These are phyloP conservation scores for Solanum lycopersicoides DNA, from an alignment of 257 asterid genomes.

Conservation along the genomic window DNA sequence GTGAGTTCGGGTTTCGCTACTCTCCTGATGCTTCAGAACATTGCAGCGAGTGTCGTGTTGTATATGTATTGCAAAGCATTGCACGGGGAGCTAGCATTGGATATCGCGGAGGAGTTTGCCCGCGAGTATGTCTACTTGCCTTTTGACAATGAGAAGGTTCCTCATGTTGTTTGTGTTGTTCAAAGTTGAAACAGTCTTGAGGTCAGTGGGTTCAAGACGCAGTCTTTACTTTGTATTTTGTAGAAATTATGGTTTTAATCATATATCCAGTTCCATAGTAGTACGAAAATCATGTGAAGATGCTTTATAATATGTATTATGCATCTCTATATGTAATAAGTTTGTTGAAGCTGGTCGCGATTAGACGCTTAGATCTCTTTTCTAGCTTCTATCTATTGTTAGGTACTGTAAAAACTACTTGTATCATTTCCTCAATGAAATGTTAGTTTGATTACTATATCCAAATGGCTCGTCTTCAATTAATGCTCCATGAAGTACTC, in stretches of 20 bases:
- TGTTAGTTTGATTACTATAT: neutral
- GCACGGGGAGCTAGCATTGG: slow-evolving; percentile 71
- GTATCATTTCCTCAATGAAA: neutral
- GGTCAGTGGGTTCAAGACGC: neutral
- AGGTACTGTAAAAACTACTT: neutral
- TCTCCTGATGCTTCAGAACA: slow-evolving; percentile 19
- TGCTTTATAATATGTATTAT: neutral
- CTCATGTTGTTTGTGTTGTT: slow-evolving; percentile 70
- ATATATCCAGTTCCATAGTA: neutral
- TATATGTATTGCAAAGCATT: slow-evolving; percentile 57
- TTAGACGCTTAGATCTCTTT: neutral
- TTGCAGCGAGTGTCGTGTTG: slow-evolving; percentile 30
- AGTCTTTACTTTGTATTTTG: neutral
- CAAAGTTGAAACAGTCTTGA: neutral
- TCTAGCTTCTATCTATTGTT: neutral
- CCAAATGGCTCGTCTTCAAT: neutral
- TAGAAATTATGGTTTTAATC: neutral
- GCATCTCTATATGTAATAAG: neutral
- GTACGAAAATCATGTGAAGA: neutral
- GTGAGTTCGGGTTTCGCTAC: slow-evolving; percentile 26
- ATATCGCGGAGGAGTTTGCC: slow-evolving; percentile 79
- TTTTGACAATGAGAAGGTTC: slow-evolving; percentile 68
- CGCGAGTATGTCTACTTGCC: slow-evolving; percentile 74
- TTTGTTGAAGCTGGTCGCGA: neutral
- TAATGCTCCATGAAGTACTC: neutral